Conservation (phyloP, 2,329 filamentous ascomycete species). For the Xylariaceae sp. region DNA sequence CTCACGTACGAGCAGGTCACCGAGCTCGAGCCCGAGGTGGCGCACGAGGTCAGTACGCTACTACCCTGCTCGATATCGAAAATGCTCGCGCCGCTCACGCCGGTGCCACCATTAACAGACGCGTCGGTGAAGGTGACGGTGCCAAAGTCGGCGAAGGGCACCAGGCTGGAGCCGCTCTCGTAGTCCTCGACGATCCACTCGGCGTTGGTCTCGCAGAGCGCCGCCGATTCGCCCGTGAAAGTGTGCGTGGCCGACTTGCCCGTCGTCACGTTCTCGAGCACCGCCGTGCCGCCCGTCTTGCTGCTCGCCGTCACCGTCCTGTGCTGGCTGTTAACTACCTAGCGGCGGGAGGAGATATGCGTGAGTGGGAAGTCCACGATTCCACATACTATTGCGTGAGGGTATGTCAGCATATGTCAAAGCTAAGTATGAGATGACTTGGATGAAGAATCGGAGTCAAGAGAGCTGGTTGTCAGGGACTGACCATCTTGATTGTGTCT, state of each 20-base stretch:
- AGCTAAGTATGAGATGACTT: too few species aligned
- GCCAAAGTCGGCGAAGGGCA: constrained; percentile 39
- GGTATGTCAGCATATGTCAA: too few species aligned
- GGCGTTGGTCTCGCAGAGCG: constrained; percentile 47
- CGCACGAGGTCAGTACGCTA: constrained; percentile 27
- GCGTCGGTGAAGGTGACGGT: constrained; percentile 35
- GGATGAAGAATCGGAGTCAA: too few species aligned
- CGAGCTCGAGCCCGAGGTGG: constrained; percentile 17
- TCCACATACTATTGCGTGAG: too few species aligned
- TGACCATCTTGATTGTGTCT: constrained; percentile 19
- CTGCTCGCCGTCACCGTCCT: constrained; percentile 17
- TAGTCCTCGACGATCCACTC: constrained; percentile 59
- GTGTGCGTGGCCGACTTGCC: constrained; percentile 44
- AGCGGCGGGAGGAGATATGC: too few species aligned
- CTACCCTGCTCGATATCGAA: constrained; percentile 38
- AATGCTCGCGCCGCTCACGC: constrained; percentile 30
- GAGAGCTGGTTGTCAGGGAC: too few species aligned
- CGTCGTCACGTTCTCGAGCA: constrained; percentile 38
- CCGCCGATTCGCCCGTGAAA: constrained; percentile 34
- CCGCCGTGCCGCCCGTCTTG: constrained; percentile 9
- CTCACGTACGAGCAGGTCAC: constrained; percentile 22
- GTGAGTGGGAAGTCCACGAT: too few species aligned
- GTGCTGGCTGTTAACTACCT: too few species aligned
- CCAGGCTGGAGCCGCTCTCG: constrained; percentile 29
- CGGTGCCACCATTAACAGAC: constrained; percentile 27